These are phyloP conservation scores for Babesia gibsoni DNA, from an alignment of 169 alveolate genomes.

Conservation along the genomic window DNA sequence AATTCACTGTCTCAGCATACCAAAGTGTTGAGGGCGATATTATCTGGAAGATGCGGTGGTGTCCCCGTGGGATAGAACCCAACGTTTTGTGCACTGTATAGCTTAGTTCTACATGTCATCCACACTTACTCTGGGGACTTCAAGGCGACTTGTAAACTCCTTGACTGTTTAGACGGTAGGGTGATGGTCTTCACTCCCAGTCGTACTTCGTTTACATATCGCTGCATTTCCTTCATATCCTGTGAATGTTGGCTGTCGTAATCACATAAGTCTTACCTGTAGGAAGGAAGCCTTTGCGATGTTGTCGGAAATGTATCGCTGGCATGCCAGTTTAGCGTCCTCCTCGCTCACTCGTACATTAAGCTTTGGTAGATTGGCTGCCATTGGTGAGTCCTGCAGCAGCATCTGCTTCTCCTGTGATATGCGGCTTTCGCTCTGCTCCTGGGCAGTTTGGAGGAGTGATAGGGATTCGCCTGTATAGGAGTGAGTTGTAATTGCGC, in stretches of 20 bases:
- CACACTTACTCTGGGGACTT: slow-evolving; percentile 1
- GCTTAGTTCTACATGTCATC: not conserved
- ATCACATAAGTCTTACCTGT: slow-evolving; percentile 6
- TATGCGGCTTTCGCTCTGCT: slow-evolving; percentile 50
- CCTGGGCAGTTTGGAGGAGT: slow-evolving; percentile 37
- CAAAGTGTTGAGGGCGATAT: slow-evolving; percentile 55
- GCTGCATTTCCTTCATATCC: slow-evolving; percentile 60
- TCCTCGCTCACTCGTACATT: slow-evolving; percentile 56
- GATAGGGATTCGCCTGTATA: slow-evolving; percentile 47
- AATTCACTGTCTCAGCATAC: not conserved
- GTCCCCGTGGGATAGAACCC: slow-evolving; percentile 58
- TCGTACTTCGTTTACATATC: slow-evolving; percentile 32
- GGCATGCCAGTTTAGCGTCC: slow-evolving; percentile 65
- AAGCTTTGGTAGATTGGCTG: slow-evolving; percentile 15
- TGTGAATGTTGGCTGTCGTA: not conserved
- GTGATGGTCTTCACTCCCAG: slow-evolving; percentile 34
- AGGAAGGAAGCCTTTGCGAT: slow-evolving; percentile 25
- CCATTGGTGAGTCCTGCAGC: slow-evolving; percentile 10
- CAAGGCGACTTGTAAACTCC: slow-evolving; percentile 6
- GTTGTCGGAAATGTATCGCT: slow-evolving; percentile 41
- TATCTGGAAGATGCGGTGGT: slow-evolving; percentile 63
- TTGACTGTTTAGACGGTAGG: slow-evolving; percentile 10
- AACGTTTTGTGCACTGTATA: not conserved
- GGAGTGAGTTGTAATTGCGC: not conserved
- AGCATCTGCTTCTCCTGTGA: slow-evolving; percentile 41